Percentiles rank a stretch among this genome's conserved stretches.
Conservation (phyloP, 768 basidiomycete genomes). For the Phallus indusiatus region DNA sequence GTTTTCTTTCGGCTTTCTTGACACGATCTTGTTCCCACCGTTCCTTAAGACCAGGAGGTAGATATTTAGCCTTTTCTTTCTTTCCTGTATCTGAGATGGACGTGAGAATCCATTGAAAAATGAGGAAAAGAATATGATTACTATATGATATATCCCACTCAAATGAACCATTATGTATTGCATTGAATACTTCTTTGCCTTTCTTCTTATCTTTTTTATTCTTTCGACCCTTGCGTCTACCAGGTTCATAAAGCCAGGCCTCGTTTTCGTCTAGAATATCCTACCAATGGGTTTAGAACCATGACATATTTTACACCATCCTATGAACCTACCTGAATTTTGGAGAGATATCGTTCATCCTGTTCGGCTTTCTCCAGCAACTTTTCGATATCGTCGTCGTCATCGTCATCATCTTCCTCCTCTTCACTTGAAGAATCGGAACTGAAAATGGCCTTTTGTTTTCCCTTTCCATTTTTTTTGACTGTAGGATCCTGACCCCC, state of each 20-base stretch:
- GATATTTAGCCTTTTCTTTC: slow-evolving; percentile 35
- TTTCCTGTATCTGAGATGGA: slow-evolving; percentile 29
- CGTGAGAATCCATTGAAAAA: not conserved
- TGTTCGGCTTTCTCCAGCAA: slow-evolving; percentile 34
- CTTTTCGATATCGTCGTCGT: slow-evolving; percentile 21
- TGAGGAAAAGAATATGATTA: slow-evolving; percentile 25
- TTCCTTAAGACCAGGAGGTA: slow-evolving; percentile 48
- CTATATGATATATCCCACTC: slow-evolving; percentile 34
- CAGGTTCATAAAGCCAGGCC: slow-evolving; percentile 32
- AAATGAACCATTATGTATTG: slow-evolving; percentile 47
- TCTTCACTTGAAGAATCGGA: slow-evolving; percentile 26
- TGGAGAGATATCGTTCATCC: slow-evolving; percentile 47
- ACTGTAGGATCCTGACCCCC: not conserved
- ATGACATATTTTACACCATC: not conserved
- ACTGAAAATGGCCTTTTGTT: not conserved
- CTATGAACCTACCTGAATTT: slow-evolving; percentile 42
- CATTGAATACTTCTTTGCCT: slow-evolving; percentile 32
- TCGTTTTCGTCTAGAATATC: slow-evolving; percentile 51
- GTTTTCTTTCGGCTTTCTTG: slow-evolving; percentile 74
- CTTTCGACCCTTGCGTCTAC: slow-evolving; percentile 40
- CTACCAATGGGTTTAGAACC: slow-evolving; percentile 26
- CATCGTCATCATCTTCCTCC: slow-evolving; percentile 24
- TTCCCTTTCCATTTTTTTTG: not conserved
- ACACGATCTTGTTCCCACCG: slow-evolving; percentile 78
- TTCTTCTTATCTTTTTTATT: not conserved